Base-by-base conservation (phyloP, 2,329 filamentous ascomycete species). In the Penicillium sp. region DNA sequence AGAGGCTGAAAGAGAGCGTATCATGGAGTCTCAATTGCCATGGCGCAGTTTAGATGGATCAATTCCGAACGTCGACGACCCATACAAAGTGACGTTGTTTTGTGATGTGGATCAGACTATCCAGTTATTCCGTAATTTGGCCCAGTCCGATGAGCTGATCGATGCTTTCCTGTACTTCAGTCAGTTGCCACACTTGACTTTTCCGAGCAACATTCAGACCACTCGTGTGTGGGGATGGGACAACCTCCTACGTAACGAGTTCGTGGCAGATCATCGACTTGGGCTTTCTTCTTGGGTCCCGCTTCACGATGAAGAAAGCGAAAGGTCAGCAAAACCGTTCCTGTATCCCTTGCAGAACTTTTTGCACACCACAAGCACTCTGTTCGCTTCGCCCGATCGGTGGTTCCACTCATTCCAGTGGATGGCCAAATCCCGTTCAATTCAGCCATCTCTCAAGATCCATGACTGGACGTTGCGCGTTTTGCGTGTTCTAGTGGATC, bases 31-130 rank as follows among this genome's bases (percentile, higher is more conserved):
- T 9, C 79, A 77, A 42, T 77, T 87, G 55, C 91, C 92, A 6
- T 90, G 90, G 16, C 85, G 90, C 49, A 89, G 89, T 0, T 79
- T 89, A 59, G 92, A 97, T 69, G 87, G 92, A 26, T 82, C 52
- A 23, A 37, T 45, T 26, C 26, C 85, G 2, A 84, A 83, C 16
- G 88, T 91, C 62, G 88, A 93, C 57, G 93, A 97, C 67, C 90
- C 92, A 0, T 96, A 90, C 63, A 84, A 92, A 35, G 85, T 95
- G 3, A 84, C 96, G 46, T 84, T 97, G 68, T 92, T 88, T 64
- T 84, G 86, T 0, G 95, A 98, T 70, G 79, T 97, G 21, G 77
- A 85, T 60, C 80, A 84, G 0, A 80, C 89, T 27, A 69, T 96
- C 63, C 80, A 56, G 54, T 69, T 54, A 8, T 70, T 73, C 33